Percentiles rank a stretch among this genome's conserved stretches.
Conservation (phyloP, 2,329 filamentous ascomycete genomes). For the Sporothrix pseudoabietina region DNA sequence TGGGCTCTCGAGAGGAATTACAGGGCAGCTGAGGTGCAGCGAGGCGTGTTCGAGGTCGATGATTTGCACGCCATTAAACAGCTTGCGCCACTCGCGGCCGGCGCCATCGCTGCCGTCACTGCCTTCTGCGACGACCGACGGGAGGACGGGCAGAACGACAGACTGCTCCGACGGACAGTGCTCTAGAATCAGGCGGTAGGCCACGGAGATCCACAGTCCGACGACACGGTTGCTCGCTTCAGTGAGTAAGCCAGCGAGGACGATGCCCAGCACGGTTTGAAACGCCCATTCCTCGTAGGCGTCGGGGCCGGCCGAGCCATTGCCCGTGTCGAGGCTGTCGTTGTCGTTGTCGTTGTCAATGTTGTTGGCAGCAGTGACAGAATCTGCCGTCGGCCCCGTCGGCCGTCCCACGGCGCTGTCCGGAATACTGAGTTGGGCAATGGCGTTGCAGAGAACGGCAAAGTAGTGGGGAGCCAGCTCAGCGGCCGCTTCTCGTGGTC, state of each 20-base stretch:
- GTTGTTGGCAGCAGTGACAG: not conserved
- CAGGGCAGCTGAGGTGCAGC: conserved; percentile 32
- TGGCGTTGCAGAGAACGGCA: conserved; percentile 32
- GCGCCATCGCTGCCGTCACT: not conserved
- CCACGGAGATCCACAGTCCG: conserved; percentile 33
- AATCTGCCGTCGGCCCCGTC: no score
- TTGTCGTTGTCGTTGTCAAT: not conserved
- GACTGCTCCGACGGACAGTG: conserved; percentile 30
- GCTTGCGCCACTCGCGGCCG: conserved; percentile 32
- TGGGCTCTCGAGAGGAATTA: conserved; percentile 31
- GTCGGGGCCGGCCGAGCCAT: not conserved
- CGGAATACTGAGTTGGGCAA: conserved; percentile 33
- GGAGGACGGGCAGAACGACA: not conserved
- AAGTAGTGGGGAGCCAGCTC: conserved; percentile 34
- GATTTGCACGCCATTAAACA: conserved; percentile 34
- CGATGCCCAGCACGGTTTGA: conserved; percentile 34
- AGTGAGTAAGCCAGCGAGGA: conserved; percentile 32
- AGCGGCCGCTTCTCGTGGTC: conserved; percentile 24
- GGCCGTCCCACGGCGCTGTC: conserved; percentile 31
- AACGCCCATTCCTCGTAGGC: conserved; percentile 34
- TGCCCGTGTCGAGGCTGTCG: not conserved
- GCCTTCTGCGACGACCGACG: not conserved
- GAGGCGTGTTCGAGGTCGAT: conserved; percentile 34
- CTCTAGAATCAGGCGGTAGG: conserved; percentile 34
- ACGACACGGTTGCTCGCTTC: conserved; percentile 31